Conservation (phyloP, 208 protist genomes). For the Acanthamoeba royreba region DNA sequence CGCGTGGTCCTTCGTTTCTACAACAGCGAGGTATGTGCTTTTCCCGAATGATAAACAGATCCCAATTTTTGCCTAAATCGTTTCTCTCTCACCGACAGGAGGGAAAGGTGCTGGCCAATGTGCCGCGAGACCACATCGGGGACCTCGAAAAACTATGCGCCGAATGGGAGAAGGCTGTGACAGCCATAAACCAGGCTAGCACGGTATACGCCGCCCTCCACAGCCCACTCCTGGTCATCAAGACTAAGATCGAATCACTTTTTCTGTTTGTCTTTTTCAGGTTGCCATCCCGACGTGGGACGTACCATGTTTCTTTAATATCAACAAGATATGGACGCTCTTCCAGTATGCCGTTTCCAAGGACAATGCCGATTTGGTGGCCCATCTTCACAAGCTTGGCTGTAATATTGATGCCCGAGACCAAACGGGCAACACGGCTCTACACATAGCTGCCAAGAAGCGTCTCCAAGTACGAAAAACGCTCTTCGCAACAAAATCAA, state of each 20-base stretch:
- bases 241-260: neutral
- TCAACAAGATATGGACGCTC: constrained; percentile 29
- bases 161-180: constrained; percentile 29
- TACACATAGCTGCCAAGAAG: constrained; percentile 38
- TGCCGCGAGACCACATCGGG: neutral
- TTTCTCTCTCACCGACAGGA: neutral
- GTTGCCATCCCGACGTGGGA: constrained; percentile 21
- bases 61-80: neutral
- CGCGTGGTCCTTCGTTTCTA: constrained; percentile 10
- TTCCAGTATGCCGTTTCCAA: constrained; percentile 44
- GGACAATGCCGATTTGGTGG: neutral
- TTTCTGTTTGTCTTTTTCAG: neutral
- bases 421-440: constrained; percentile 29
- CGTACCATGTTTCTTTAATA: constrained; percentile 31
- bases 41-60: neutral
- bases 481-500: neutral
- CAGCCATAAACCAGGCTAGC: neutral
- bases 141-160: neutral
- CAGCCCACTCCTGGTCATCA: neutral
- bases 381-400: neutral
- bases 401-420: constrained; percentile 25
- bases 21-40: constrained; percentile 17
- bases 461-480: neutral
- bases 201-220: neutral
- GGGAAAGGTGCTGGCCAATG: neutral